Conservation (phyloP, 2,329 filamentous ascomycete genomes). For the Penicillium brevicompactum region DNA sequence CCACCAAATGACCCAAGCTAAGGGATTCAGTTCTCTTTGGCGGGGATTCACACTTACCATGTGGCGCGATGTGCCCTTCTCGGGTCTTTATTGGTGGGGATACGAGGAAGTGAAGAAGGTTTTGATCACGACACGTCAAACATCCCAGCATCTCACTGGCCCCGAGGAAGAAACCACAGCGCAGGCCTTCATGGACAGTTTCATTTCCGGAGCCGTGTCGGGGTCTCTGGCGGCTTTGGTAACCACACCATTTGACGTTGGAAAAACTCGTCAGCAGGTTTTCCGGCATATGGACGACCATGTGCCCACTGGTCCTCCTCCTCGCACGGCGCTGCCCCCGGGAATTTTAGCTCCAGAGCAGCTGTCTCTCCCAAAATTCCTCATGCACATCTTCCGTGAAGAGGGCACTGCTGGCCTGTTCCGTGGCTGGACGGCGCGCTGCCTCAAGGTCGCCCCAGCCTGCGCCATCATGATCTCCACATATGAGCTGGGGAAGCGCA, state of each 20-base stretch:
- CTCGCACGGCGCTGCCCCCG: constrained; percentile 6
- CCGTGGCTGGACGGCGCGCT: constrained; percentile 87
- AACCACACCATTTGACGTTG: constrained; percentile 95
- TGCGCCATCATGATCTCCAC: constrained; percentile 99
- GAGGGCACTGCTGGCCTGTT: constrained; percentile 83
- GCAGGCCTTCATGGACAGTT: constrained; percentile 82
- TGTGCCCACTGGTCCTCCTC: constrained; percentile 19
- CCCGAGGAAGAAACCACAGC: constrained; percentile 66
- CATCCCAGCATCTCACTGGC: constrained; percentile 38
- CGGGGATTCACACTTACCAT: constrained; percentile 85
- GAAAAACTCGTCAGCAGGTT: constrained; percentile 92
- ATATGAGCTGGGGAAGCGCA: constrained; percentile 93
- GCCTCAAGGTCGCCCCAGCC: constrained; percentile 90
- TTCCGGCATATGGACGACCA: constrained; percentile 61
- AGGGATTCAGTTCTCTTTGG: constrained; percentile 85
- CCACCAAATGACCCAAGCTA: constrained; percentile 72
- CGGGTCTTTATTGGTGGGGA: constrained; percentile 96
- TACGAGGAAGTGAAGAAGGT: constrained; percentile 80
- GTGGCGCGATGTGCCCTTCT: constrained; percentile 97
- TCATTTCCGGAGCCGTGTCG: constrained; percentile 79
- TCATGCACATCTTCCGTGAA: constrained; percentile 87
- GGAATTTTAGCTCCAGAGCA: constrained; percentile 63
- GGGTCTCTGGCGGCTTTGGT: constrained; percentile 83
- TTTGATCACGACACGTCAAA: constrained; percentile 67
- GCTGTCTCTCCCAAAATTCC: constrained; percentile 74